phyloP scores from a whole-genome alignment of 1,139 yeast species.

The Lodderomyces margitis region DNA sequence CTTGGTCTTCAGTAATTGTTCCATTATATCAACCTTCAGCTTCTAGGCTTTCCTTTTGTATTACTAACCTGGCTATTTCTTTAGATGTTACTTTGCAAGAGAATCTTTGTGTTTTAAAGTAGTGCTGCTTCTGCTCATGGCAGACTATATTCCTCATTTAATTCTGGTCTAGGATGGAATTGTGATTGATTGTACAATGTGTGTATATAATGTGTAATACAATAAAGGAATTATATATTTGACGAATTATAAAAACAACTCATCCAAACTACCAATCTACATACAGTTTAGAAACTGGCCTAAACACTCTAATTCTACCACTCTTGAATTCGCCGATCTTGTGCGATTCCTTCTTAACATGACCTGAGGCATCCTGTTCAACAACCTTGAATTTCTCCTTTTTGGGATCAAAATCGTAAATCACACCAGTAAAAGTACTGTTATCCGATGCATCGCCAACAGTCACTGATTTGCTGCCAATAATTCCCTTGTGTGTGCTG shows the following conservation, averaged over 20 bases:
- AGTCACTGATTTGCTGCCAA: slow-evolving; percentile 45
- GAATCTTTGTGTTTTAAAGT: neutral
- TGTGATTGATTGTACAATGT: neutral
- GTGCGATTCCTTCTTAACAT: slow-evolving; percentile 60
- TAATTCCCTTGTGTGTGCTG: slow-evolving; percentile 61
- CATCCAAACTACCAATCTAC: neutral
- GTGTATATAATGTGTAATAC: too few relatives aligned
- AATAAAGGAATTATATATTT: too few relatives aligned
- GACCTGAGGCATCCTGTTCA: slow-evolving; percentile 56
- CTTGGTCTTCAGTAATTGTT: slow-evolving; percentile 3
- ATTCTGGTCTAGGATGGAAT: slow-evolving; percentile 12
- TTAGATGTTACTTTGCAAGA: slow-evolving; percentile 3
- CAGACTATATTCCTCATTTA: slow-evolving; percentile 4
- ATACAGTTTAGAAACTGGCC: too few relatives aligned
- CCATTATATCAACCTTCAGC: slow-evolving; percentile 4
- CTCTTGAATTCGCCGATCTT: slow-evolving; percentile 69
- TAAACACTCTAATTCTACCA: slow-evolving; percentile 82
- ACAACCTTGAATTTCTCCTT: slow-evolving; percentile 77
- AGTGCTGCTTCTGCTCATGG: neutral
- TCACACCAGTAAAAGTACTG: slow-evolving; percentile 33
- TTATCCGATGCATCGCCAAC: slow-evolving; percentile 37
- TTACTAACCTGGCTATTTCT: slow-evolving; percentile 5
- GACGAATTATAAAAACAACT: too few relatives aligned
- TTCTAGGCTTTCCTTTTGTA: slow-evolving; percentile 7
- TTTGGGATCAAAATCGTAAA: slow-evolving; percentile 69